A percentile compares a stretch with the other conserved stretches of the same genome.
phyloP scores from a whole-genome alignment of 73 alveolate species.

The Tetrahymena borealis region DNA sequence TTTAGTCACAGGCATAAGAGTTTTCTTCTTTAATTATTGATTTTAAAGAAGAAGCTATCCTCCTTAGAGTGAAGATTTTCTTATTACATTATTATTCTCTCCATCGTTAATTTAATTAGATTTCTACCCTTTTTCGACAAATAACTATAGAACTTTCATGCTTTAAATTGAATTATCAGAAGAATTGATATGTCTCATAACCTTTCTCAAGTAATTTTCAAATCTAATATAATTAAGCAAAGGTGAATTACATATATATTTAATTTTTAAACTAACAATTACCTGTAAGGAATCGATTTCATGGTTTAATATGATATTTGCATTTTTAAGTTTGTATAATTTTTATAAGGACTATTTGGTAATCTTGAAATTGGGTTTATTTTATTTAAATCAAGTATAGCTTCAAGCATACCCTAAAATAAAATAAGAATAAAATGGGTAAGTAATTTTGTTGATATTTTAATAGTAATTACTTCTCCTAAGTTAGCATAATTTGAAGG shows the following conservation, averaged over 20 bases:
- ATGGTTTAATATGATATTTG: not conserved
- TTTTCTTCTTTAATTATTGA: not conserved
- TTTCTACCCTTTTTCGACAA: not conserved
- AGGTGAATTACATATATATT: not conserved
- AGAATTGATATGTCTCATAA: not conserved
- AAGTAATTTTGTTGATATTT: not conserved
- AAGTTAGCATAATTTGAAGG: not conserved
- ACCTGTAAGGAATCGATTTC: not conserved
- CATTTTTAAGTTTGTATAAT: not conserved
- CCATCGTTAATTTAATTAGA: not conserved
- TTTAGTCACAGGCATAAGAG: not conserved
- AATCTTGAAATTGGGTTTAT: conserved; percentile 28
- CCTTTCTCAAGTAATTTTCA: not conserved
- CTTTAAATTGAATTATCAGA: not conserved
- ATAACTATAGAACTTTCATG: not conserved
- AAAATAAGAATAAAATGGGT: not conserved
- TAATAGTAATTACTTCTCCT: not conserved
- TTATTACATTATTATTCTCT: not conserved
- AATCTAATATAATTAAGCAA: not conserved
- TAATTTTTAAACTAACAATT: not conserved
- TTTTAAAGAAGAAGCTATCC: not conserved
- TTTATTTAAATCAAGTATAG: conserved; percentile 14
- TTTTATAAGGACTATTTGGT: not conserved
- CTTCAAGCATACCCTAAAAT: not conserved
- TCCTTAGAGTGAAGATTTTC: not conserved